These are phyloP conservation scores for Fusarium oxysporum DNA, from an alignment of 2,329 filamentous ascomycete genomes.

Conservation along the genomic window DNA sequence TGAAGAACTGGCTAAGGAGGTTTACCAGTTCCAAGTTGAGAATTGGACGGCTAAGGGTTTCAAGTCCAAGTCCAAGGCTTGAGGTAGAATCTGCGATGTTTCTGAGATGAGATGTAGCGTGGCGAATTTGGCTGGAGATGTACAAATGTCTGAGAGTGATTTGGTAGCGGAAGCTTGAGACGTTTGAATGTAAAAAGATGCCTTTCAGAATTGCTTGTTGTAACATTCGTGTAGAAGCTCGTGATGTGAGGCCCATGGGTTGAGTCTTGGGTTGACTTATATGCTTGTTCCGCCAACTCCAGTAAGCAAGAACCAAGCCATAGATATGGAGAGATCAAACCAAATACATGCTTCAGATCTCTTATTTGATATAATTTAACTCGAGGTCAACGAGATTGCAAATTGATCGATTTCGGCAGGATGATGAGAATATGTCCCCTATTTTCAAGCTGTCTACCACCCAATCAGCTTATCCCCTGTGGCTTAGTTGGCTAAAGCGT, in stretches of 20 bases:
- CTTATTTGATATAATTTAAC: background rate
- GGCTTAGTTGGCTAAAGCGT: conserved; percentile 44
- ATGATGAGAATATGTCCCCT: accelerated
- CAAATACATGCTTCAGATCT: background rate
- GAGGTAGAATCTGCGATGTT: background rate
- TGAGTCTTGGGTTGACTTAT: background rate
- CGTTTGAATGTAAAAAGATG: too few species aligned
- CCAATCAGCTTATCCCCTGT: conserved; percentile 38
- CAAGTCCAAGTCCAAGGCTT: conserved; percentile 17
- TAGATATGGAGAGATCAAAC: background rate
- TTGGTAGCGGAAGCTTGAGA: background rate
- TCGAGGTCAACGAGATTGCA: too few species aligned
- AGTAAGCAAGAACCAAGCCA: background rate
- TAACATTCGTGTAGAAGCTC: background rate
- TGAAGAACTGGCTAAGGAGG: conserved; percentile 44
- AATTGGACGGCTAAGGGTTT: conserved; percentile 30
- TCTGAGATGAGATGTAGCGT: background rate
- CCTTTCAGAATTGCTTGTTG: background rate
- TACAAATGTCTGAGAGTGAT: accelerated
- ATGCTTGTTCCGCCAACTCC: background rate
- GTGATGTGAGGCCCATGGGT: background rate
- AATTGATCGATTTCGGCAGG: background rate
- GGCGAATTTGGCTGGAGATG: background rate
- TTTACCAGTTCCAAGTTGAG: conserved; percentile 47
- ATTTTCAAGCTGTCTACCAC: accelerated